Evolutionary conservation across 176 grass and related monocot species (phyloP), one percentile per base, ranked within the genome.

Genomic region (Eleusine coracana): DNA sequence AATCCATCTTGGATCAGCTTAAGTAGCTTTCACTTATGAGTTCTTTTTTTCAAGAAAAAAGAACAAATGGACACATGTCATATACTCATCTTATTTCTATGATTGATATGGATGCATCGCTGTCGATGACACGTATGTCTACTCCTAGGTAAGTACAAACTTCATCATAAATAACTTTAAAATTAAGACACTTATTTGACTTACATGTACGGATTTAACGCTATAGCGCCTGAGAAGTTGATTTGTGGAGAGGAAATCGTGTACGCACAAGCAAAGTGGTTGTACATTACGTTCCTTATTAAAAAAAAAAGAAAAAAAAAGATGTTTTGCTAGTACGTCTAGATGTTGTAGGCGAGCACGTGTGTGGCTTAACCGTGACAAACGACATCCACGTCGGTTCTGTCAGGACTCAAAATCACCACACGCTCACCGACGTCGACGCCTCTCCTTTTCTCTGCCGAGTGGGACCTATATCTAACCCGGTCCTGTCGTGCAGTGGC

Each of bases 391-490:
- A 59, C 28, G 70, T 74, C 25, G 15, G 42, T 63, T 13, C 41
- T 80, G 34, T 80, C 36, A 29, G 54, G 3, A 1, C 6, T 34
- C 75, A 4, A 8, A 1, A 51, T 2, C 28, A 9, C 10, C 62
- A 21, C 45, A 41, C 39, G 0, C 6, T 0, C 44, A 74, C 48
- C 17, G 11, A 73, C 2, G 48, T 38, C 45, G 58, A 66, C 15
- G 2, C 21, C 2, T 4, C 0, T 0, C 0, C 2, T 1, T 0
- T 7, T 21, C n/a, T 11, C 41, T n/a, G 20, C 5, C 27, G 8
- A 0, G 0, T 0, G 0, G 74, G 74, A 0, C 48, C 86, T 27
- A 21, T 3, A 0, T 0, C 0, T 0, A 0, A 0, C 0, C 0
- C 1, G 74, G 59, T 1, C 86, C 74, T 13, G 48, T 4, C 0